Evolutionary conservation across 768 basidiomycete genomes (phyloP), one percentile per base, ranked within the genome.

Genomic region (Phaffia australis): DNA sequence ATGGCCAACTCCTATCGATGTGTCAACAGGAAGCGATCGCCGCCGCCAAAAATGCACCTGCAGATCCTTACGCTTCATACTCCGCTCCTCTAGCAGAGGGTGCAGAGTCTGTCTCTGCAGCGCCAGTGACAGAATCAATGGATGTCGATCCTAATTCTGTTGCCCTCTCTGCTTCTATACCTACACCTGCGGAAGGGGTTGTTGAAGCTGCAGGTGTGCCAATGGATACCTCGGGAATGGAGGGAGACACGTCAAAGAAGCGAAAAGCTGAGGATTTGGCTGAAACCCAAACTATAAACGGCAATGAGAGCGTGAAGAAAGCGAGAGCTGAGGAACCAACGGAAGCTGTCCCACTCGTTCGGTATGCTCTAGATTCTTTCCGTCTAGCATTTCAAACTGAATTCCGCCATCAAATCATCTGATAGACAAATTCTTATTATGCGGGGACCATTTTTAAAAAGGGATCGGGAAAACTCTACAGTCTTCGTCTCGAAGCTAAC

Each of bases 391-490:
- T 51, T n/a, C 27, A 42, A 25, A 18, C 23, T 3, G n/a, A 6
- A 25, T 35, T 2, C 8, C 35, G 2, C n/a, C 16, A 51, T 11
- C 3, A 6, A 27, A 29, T 30, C 15, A 55, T 19, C 3, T 21
- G 18, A 64, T 3, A 7, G 29, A 8, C 9, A 29, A 4, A 18
- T 50, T 14, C 29, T 29, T 51, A 15, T 18, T 42, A 11, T 19
- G 27, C 21, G 19, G 15, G 15, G 21, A 18, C n/a, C 2, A 19
- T 61, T 49, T 51, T 15, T 5, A 18, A 8, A 66, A 60, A 93
- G 94, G 70, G 95, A 99, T 77, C 89, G 95, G 56, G 95, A 99
- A 78, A 88, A 97, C 71, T 84, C 85, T 32, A 94, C 91, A 0
- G 86, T 98, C 4, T 88, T 98, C 66, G 87, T 95, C 18, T 82